Conservation (phyloP, 73 alveolate genomes). For the Symbiodinium pilosum region DNA sequence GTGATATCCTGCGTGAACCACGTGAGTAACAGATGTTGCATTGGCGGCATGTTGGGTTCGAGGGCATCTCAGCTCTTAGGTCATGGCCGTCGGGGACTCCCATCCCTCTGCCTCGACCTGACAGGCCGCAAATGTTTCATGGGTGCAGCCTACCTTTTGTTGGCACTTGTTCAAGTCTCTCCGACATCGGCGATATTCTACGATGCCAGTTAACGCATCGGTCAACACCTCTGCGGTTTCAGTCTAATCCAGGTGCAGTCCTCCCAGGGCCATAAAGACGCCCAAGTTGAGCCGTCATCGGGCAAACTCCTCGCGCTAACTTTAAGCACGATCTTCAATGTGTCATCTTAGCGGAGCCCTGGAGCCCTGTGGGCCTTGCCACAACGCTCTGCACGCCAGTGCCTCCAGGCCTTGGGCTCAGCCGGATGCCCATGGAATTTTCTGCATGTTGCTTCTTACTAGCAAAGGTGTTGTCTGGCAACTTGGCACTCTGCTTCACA, state of each 20-base stretch:
- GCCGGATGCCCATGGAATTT: too few species aligned
- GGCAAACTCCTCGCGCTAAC: slow-evolving; percentile 50
- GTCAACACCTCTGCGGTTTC: not conserved
- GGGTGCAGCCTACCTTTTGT: not conserved
- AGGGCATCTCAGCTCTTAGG: not conserved
- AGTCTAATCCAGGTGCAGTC: not conserved
- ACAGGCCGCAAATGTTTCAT: not conserved
- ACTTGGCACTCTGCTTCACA: slow-evolving; percentile 33
- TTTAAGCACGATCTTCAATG: not conserved
- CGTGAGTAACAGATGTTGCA: not conserved
- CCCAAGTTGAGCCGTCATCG: slow-evolving; percentile 88
- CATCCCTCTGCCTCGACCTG: slow-evolving; percentile 89
- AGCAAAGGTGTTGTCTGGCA: not conserved
- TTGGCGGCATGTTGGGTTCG: too few species aligned
- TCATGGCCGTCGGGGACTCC: slow-evolving; percentile 66
- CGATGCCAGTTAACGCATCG: not conserved
- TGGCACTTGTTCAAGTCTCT: too few species aligned
- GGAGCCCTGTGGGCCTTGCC: slow-evolving; percentile 11
- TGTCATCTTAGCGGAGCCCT: not conserved
- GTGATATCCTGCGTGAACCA: not conserved
- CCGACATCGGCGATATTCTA: not conserved
- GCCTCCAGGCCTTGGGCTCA: slow-evolving; percentile 51
- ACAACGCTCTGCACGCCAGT: slow-evolving; percentile 82
- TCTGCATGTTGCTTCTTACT: too few species aligned
- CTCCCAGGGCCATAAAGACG: slow-evolving; percentile 87